phyloP scores from a whole-genome alignment of 495 filamentous ascomycete species.

The Daldinia loculata region DNA sequence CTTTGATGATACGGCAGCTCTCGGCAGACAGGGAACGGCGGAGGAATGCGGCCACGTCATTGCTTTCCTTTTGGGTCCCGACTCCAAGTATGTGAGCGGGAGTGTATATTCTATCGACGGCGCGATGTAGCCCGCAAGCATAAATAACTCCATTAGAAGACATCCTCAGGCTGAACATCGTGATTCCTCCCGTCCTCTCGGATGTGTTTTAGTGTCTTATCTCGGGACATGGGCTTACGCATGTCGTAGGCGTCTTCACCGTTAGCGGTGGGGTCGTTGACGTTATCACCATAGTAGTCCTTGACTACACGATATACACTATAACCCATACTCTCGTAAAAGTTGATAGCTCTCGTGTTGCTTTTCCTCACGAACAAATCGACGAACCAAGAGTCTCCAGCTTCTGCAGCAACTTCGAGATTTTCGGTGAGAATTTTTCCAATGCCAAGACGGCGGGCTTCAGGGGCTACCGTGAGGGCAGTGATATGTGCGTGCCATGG shows the following conservation, averaged over 20 bases:
- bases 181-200: slow-evolving; percentile 84
- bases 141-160: slow-evolving; percentile 65
- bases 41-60: slow-evolving; percentile 56
- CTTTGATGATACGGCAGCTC: slow-evolving; percentile 51
- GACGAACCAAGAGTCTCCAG: slow-evolving; percentile 89
- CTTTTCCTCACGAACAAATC: slow-evolving; percentile 91
- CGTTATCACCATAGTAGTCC: slow-evolving; percentile 80
- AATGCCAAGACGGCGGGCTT: slow-evolving; percentile 83
- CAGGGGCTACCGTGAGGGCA: slow-evolving; percentile 88
- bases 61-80: slow-evolving; percentile 65
- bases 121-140: slow-evolving; percentile 35
- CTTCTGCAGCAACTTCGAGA: slow-evolving; percentile 81
- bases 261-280: slow-evolving; percentile 70
- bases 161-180: slow-evolving; percentile 81
- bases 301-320: slow-evolving; percentile 87
- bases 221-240: slow-evolving; percentile 88
- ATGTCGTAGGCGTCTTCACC: slow-evolving; percentile 95
- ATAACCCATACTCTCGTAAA: slow-evolving; percentile 92
- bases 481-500: slow-evolving; percentile 99
- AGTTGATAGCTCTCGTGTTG: slow-evolving; percentile 83
- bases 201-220: slow-evolving; percentile 78
- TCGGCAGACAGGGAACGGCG: slow-evolving; percentile 49
- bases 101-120: slow-evolving; percentile 50
- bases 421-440: slow-evolving; percentile 80
- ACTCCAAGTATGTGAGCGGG: slow-evolving; percentile 62